These are phyloP conservation scores for Rhodocollybia butyracea DNA, from an alignment of 768 basidiomycete species.

Conservation along the genomic window DNA sequence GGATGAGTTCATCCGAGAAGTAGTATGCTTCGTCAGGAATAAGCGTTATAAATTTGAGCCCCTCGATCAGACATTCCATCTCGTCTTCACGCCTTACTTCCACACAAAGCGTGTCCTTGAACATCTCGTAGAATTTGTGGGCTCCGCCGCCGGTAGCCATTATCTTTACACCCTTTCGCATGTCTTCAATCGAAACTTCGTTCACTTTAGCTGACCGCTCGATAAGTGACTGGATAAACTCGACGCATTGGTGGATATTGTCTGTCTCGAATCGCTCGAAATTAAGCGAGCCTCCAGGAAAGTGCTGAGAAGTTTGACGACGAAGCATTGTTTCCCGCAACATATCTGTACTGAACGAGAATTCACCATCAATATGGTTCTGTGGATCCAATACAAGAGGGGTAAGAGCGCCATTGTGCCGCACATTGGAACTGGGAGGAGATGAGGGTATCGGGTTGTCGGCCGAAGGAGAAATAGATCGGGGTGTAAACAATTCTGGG, in stretches of 20 bases:
- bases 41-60: slow-evolving; percentile 91
- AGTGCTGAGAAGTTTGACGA: slow-evolving; percentile 73
- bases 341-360: slow-evolving; percentile 37
- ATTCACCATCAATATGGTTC: slow-evolving; percentile 29
- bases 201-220: slow-evolving; percentile 82
- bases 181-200: slow-evolving; percentile 82
- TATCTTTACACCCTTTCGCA: slow-evolving; percentile 91
- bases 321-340: slow-evolving; percentile 66
- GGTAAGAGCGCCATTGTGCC: slow-evolving; percentile 74
- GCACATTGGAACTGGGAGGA: slow-evolving; percentile 30
- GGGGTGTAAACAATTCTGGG: slow-evolving; percentile 41
- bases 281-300: slow-evolving; percentile 95
- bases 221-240: slow-evolving; percentile 86
- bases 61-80: slow-evolving; percentile 98
- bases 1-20: slow-evolving; percentile 97
- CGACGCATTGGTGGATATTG: slow-evolving; percentile 78
- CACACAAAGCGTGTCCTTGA: slow-evolving; percentile 70
- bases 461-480: slow-evolving; percentile 40
- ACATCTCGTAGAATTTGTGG: slow-evolving; percentile 87
- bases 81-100: slow-evolving; percentile 92
- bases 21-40: slow-evolving; percentile 98
- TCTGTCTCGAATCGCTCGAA: slow-evolving; percentile 97
- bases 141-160: slow-evolving; percentile 98
- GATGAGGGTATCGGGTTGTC: slow-evolving; percentile 25
- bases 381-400: slow-evolving; percentile 69